These are phyloP conservation scores for Thuja plicata DNA, from an alignment of 83 land plant genomes.

Conservation along the genomic window DNA sequence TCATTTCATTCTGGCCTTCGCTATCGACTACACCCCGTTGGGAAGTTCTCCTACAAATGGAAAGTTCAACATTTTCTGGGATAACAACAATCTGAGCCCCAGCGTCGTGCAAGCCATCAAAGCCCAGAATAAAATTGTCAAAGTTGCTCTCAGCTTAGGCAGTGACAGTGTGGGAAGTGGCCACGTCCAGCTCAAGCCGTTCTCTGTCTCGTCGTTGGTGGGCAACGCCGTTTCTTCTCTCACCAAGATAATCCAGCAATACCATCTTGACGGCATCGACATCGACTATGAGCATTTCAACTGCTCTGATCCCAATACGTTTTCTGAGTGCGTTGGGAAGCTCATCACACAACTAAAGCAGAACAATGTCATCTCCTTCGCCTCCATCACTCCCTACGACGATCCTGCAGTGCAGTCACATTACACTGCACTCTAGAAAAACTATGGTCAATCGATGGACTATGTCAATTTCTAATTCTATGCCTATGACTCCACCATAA, in stretches of 20 bases:
- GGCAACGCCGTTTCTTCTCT: slow-evolving; percentile 28
- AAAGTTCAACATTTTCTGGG: too few species aligned
- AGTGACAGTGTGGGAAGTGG: slow-evolving; percentile 15
- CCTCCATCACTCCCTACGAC: slow-evolving; percentile 71
- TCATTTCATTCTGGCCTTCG: too few species aligned
- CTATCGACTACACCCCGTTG: too few species aligned
- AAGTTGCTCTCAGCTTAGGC: slow-evolving; percentile 45
- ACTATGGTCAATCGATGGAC: slow-evolving; percentile 32
- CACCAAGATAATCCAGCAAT: slow-evolving; percentile 19
- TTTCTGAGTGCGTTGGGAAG: slow-evolving; percentile 53
- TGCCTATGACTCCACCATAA: slow-evolving; percentile 37
- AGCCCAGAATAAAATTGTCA: too few species aligned
- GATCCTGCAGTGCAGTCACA: slow-evolving; percentile 30
- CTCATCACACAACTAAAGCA: slow-evolving; percentile 41
- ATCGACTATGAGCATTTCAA: slow-evolving; percentile 39
- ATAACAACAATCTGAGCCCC: too few species aligned
- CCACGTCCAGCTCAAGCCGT: slow-evolving; percentile 21
- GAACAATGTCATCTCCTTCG: slow-evolving; percentile 35
- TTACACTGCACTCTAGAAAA: slow-evolving; percentile 47
- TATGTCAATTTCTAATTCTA: slow-evolving; percentile 72
- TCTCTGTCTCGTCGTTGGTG: not conserved
- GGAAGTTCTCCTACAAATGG: too few species aligned
- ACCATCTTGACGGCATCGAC: slow-evolving; percentile 49
- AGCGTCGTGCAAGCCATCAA: too few species aligned
- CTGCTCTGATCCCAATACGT: slow-evolving; percentile 24